A percentile compares a stretch with the other conserved stretches of the same genome.
Evolutionary conservation across 169 alveolate species (phyloP).

Genomic region (Eimeria falciformis): DNA sequence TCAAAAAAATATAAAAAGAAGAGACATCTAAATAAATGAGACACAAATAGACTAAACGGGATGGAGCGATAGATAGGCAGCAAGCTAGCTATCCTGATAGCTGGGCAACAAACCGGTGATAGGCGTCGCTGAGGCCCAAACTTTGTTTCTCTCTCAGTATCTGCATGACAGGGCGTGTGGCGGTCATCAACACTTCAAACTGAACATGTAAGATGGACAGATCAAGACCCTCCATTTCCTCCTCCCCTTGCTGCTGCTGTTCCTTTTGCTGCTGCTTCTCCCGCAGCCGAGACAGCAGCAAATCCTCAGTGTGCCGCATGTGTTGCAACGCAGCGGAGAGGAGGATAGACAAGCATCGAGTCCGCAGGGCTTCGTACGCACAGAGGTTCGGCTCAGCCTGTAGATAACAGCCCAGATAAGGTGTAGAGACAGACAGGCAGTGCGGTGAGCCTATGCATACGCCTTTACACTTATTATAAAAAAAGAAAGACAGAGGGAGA

Average conservation of each 20-base stretch:
- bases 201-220: not conserved
- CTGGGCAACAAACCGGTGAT: not conserved
- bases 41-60: not conserved
- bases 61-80: not conserved
- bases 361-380: slow-evolving; percentile 14
- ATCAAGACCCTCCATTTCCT: not conserved
- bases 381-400: not conserved
- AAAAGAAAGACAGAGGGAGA: not conserved
- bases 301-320: slow-evolving; percentile 18
- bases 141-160: not conserved
- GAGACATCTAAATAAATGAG: too few relatives aligned
- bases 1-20: too few relatives aligned
- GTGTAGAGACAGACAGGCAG: not conserved
- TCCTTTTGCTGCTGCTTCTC: slow-evolving; percentile 23
- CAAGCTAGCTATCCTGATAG: not conserved
- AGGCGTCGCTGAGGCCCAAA: slow-evolving; percentile 14
- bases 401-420: not conserved
- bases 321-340: slow-evolving; percentile 24
- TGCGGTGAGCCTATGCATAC: not conserved
- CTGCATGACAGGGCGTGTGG: not conserved
- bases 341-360: not conserved
- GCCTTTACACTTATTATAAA: too few relatives aligned
- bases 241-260: slow-evolving; percentile 7
- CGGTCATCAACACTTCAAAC: slow-evolving; percentile 2
- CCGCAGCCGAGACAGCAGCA: not conserved